Base-by-base conservation (phyloP, 1,284 basidiomycete species). In the Ceratobasidium sp. region DNA sequence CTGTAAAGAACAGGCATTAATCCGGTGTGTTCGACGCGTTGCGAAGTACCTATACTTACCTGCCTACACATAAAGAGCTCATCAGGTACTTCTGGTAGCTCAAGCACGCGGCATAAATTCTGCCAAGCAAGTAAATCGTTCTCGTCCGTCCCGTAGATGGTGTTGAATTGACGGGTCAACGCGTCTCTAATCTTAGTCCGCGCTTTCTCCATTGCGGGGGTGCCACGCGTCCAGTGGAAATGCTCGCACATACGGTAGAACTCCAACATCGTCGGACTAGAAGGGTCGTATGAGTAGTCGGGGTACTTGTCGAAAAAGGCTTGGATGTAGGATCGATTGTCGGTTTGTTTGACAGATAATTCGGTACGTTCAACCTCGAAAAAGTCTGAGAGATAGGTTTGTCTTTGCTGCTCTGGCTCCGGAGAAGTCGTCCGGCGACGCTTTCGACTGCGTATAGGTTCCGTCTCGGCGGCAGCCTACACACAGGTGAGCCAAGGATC, bases 131-230 rank as follows among this genome's bases (percentile, higher is more conserved):
- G 13, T 13, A 62, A n/a, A 29, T 53, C 31, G 48, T 62, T 72
- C 31, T n/a, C 54, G 22, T 71, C 68, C 41, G 39, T 71, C n/a
- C 68, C 68, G 34, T 71, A 71, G n/a, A 59, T 71, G 2, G 4
- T 39, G 41, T 71, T 71, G 43, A 71, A 71, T 13, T 71, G 37
- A 22, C 48, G 24, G n/a, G 56, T 54, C n/a, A 71, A 34, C 13
- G 68, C 68, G 11, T 46, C 41, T 19, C 54, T 22, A 11, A 71
- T 22, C 27, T 46, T 19, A 1, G 43, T 14, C n/a, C 54, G 68
- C 29, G 74, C 79, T 13, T 71, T 24, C 29, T 71, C 27, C 41
- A 46, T 59, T 34, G 9, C 41, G 39, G n/a, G 14, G 14, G 14
- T 16, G 14, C 19, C 56, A 13, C 29, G 29, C 19, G 27, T 69